Percentiles rank a stretch among this genome's conserved stretches.
phyloP scores from a whole-genome alignment of 2,329 filamentous ascomycete genomes.

The Talaromyces sp. region DNA sequence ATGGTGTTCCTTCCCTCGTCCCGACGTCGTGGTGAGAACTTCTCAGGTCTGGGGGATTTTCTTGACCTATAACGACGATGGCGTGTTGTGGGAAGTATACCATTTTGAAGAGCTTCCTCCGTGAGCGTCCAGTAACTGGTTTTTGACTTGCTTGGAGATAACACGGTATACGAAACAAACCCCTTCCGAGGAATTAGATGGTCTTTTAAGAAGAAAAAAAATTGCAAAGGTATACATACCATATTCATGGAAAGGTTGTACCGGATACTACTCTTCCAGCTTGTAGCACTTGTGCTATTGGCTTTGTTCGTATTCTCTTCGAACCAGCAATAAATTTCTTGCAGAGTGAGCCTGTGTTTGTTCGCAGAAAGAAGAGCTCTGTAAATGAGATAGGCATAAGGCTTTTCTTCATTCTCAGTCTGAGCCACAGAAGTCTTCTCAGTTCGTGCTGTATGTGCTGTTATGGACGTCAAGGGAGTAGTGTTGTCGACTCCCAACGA shows the following conservation, averaged over 20 bases:
- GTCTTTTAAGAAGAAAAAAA: background rate
- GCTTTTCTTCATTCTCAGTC: conserved; percentile 41
- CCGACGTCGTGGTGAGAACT: background rate
- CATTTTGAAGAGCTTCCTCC: conserved; percentile 6
- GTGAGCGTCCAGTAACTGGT: conserved; percentile 8
- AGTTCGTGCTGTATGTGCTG: background rate
- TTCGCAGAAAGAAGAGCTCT: conserved; percentile 64
- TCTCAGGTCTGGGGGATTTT: background rate
- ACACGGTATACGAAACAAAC: conserved; percentile 13
- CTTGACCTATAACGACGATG: background rate
- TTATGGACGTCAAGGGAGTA: background rate
- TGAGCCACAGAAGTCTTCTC: background rate
- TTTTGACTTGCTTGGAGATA: conserved; percentile 4
- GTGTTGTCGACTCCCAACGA: background rate
- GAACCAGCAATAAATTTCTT: conserved; percentile 91
- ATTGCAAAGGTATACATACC: conserved; percentile 49
- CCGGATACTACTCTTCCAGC: conserved; percentile 93
- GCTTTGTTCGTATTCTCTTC: conserved; percentile 71
- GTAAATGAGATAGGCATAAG: conserved; percentile 80
- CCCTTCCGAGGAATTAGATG: conserved; percentile 12
- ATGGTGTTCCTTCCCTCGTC: background rate
- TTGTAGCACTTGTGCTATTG: conserved; percentile 54
- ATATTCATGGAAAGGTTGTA: conserved; percentile 96
- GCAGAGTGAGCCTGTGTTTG: conserved; percentile 66
- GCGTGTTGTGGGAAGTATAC: conserved; percentile 8